Evolutionary conservation across 2,329 filamentous ascomycete genomes (phyloP), one percentile per base, ranked within the genome.

Genomic region (Mycosphaerella sp.): DNA sequence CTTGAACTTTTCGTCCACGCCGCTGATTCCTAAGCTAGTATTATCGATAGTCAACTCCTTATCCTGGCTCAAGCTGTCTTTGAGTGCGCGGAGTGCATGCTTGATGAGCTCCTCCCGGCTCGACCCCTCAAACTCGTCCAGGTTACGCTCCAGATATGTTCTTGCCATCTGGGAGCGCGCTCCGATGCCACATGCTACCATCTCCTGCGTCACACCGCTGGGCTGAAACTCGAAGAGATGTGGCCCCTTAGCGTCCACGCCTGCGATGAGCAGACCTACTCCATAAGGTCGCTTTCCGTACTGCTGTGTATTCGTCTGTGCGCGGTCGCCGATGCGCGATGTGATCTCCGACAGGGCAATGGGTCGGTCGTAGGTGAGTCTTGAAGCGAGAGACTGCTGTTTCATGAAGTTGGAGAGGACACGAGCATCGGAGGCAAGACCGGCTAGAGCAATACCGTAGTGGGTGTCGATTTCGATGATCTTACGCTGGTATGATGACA

Each of bases 361-460:
- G 61, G 90, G 84, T 61, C 93, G 90, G 73, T 88, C 91, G 77
- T 95, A 97, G 52, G 89, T 95, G 64, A 98, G 85, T 71, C 91
- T 89, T 65, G 93, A 91, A 66, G 88, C 87, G 66, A 98, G 88
- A 58, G 89, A 95, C 76, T 97, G 93, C 75, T 95, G 89, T 79
- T 96, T 97, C 91, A 98, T 97, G 79, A 96, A 98, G 82, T 98
- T 98, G 79, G 90, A 96, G 64, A 98, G 89, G 64, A 98, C 93
- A 67, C 93, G 93, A 68, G 91, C 93, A 73, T 98, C 93, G 53
- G 91, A 96, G 61, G 93, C 93, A 57, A 98, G 87, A 64, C 93
- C 93, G 62, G 93, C 93, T 66, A 98, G 94, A 66, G 91, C 89
- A 66, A 98, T 84, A 62, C 90, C 93, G 64, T 93, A 85, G 73